phyloP scores from a whole-genome alignment of 768 basidiomycete species.

The Lyophyllum shimeji region DNA sequence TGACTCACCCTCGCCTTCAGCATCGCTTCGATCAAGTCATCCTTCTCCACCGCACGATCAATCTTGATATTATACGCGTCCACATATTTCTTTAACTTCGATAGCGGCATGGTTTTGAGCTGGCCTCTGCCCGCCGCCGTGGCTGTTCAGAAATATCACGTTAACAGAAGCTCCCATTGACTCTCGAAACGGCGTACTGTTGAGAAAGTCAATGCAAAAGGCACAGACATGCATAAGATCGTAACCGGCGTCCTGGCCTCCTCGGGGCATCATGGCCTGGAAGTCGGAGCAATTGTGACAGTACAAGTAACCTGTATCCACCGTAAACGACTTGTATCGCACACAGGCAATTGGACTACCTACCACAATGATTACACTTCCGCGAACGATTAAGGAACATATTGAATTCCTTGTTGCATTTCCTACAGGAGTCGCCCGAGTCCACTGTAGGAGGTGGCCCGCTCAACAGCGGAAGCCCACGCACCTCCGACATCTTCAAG shows the following conservation, averaged over 20 bases:
- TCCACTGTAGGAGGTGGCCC: constrained; percentile 52
- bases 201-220: constrained; percentile 71
- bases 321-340: constrained; percentile 5
- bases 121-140: constrained; percentile 64
- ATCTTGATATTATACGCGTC: constrained; percentile 67
- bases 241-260: constrained; percentile 54
- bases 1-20: constrained; percentile 49
- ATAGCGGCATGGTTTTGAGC: constrained; percentile 54
- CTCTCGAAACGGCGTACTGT: constrained; percentile 40
- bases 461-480: constrained; percentile 71
- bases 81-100: constrained; percentile 68
- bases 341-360: constrained; percentile 20
- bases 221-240: constrained; percentile 67
- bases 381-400: constrained; percentile 62
- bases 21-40: constrained; percentile 71
- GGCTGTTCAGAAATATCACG: constrained; percentile 38
- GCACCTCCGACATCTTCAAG: constrained; percentile 23
- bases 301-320: constrained; percentile 59
- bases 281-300: constrained; percentile 75
- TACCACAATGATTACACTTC: constrained; percentile 77
- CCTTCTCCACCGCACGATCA: constrained; percentile 70
- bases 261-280: constrained; percentile 75
- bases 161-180: constrained; percentile 2
- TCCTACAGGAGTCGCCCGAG: constrained; percentile 49
- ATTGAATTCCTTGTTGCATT: constrained; percentile 74